Evolutionary conservation across 2,329 filamentous ascomycete genomes (phyloP), one percentile per base, ranked within the genome.

Genomic region (Gyromitra esculenta): DNA sequence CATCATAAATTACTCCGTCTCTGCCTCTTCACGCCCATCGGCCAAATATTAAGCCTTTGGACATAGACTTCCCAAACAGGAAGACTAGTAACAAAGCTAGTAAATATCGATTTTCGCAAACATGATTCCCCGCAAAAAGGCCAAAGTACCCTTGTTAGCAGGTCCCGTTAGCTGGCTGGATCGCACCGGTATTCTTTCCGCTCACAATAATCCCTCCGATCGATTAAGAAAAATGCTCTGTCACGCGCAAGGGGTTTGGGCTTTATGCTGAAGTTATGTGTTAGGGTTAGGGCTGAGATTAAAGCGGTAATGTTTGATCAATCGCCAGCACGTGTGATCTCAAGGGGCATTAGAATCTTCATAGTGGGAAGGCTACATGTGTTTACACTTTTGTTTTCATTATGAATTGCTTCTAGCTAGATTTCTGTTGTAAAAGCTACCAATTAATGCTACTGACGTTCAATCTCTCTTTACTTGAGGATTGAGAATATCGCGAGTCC

Each of bases 41-140:
- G 15, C 4, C 5, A 21, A 21, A 21, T 21, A 59, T 39, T 59
- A 59, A n/a, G 56, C n/a, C 25, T 25, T 5, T 39, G 56, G n/a
- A 9, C 31, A 59, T 59, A 35, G 39, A 21, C 56, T 59, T 35
- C 31, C 56, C 39, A 41, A 59, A 57, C 21, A 18, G 54, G 56
- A 13, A 59, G n/a, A 59, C 11, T 18, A 62, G 6, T 62, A 11
- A n/a, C 37, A 62, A 5, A n/a, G 0, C 7, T 21, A 50, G 35
- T 21, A 41, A 41, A 59, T 31, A 7, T 31, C 56, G 13, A 31
- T 25, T 11, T 8, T 8, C 7, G n/a, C 48, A 9, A 52, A 52
- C 48, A 9, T 8, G 50, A 54, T 54, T 18, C 31, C 25, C 18
- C 8, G 18, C 21, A 13, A 11, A 31, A 25, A 7, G 50, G 50